Evolutionary conservation across 192 early-diverging fungal genomes (phyloP), one percentile per base, ranked within the genome.

Genomic region (Rhizophagus clarus): DNA sequence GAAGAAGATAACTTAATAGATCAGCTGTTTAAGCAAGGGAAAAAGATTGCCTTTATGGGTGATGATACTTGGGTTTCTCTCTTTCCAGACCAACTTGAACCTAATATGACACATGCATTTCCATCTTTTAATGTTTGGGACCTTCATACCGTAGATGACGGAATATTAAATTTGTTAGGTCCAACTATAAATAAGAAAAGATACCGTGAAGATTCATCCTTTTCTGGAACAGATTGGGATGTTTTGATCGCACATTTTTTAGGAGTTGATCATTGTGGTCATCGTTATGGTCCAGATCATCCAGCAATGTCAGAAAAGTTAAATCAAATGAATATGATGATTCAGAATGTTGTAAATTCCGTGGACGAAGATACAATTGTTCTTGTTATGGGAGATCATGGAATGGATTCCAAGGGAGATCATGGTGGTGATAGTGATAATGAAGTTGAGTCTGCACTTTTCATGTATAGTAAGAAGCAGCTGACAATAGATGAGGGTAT

Each of bases 261-360:
- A 2, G 98, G 98, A 0, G 95, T 99, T 0, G 97, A 99, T 87
- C 98, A 99, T 81, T 96, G 94, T 61, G 98, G 98, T 0, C 98
- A 99, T 76, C 90, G 93, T 0, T 97, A 91, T 76, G 94, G 95
- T 8, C 97, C 98, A 1, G 90, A 89, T 28, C 94, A 98, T 81
- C 90, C 91, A 6, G 91, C 91, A 8, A 98, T 99, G 93, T 91
- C 89, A 6, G 82, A 80, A 17, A 99, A 99, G 84, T 88, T 99
- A 34, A 82, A 79, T 1, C 92, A 98, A 80, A 96, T 97, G 93
- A 94, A 98, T 85, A 79, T 80, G 10, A 90, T 96, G 28, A 81
- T 99, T 10, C 85, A 88, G 45, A 81, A 88, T 5, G 81, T 97
- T 7, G 83, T 95, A 29, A 81, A 87, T 1, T 81, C 86, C 29